Conservation (phyloP, 2,329 filamentous ascomycete species). For the Lecanicillium sp. region DNA sequence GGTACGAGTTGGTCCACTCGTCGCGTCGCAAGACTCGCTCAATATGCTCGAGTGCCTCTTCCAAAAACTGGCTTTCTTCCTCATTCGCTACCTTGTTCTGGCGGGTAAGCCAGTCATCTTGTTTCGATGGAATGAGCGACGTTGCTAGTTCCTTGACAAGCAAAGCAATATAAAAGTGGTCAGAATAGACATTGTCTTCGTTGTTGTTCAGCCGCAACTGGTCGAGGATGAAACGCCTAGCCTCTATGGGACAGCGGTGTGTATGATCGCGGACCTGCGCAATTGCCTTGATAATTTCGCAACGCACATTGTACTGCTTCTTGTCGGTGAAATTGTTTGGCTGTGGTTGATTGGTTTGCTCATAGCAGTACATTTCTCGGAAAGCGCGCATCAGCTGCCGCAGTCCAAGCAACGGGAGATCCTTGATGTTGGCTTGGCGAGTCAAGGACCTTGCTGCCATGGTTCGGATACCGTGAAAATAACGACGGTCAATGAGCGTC, state of each 20-base stretch:
- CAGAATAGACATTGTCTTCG: slow-evolving; percentile 78
- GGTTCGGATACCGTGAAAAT: slow-evolving; percentile 86
- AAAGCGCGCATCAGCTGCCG: slow-evolving; percentile 82
- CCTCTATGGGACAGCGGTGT: slow-evolving; percentile 70
- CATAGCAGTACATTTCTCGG: slow-evolving; percentile 79
- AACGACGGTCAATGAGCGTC: slow-evolving; percentile 83
- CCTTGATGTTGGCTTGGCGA: slow-evolving; percentile 62
- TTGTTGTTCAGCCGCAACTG: slow-evolving; percentile 94
- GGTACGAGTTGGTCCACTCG: slow-evolving; percentile 60
- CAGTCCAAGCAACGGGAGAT: slow-evolving; percentile 66
- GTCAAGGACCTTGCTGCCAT: slow-evolving; percentile 76
- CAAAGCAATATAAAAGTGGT: slow-evolving; percentile 79
- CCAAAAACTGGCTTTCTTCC: slow-evolving; percentile 41
- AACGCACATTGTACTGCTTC: slow-evolving; percentile 75
- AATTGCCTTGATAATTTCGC: slow-evolving; percentile 74
- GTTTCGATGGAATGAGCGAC: slow-evolving; percentile 45
- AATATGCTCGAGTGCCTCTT: slow-evolving; percentile 52
- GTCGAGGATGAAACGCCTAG: slow-evolving; percentile 79
- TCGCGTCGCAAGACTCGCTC: slow-evolving; percentile 61
- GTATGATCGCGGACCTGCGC: slow-evolving; percentile 65
- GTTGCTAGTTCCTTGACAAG: slow-evolving; percentile 59
- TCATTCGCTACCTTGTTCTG: slow-evolving; percentile 37
- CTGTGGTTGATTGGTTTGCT: slow-evolving; percentile 67
- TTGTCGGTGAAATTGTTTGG: slow-evolving; percentile 91
- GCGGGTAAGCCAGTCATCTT: slow-evolving; percentile 35